Evolutionary conservation across 2,329 filamentous ascomycete genomes (phyloP).

Genomic region (Penicillium decumbens): DNA sequence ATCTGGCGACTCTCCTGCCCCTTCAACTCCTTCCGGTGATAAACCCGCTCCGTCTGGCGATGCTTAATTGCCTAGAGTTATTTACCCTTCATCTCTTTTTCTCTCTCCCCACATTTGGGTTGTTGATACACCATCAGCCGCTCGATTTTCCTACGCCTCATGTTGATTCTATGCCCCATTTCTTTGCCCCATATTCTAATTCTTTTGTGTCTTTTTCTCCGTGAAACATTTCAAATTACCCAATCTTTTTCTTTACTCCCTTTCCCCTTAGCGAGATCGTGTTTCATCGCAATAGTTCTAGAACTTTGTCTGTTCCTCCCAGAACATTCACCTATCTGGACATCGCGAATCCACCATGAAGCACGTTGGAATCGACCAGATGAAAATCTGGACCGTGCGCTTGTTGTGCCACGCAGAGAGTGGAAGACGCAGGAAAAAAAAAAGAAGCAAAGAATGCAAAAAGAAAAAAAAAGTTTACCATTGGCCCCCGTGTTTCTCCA

Average conservation of each 20-base stretch:
- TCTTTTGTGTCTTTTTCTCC: slow-evolving; percentile 13
- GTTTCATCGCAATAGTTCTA: not conserved
- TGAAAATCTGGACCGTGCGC: slow-evolving; percentile 2
- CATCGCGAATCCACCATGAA: not conserved
- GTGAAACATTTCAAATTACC: slow-evolving; percentile 22
- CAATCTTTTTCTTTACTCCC: slow-evolving; percentile 15
- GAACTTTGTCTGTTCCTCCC: not conserved
- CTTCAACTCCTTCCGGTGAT: slow-evolving; percentile 30
- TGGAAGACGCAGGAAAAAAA: slow-evolving; percentile 16
- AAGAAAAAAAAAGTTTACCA: slow-evolving; percentile 15
- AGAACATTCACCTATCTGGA: not conserved
- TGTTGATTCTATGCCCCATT: slow-evolving; percentile 9
- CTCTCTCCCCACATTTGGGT: slow-evolving; percentile 11
- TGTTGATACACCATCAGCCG: slow-evolving; percentile 12
- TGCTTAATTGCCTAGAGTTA: slow-evolving; percentile 23
- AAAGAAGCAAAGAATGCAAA: slow-evolving; percentile 10
- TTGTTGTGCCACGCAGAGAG: slow-evolving; percentile 6
- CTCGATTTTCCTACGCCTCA: slow-evolving; percentile 16
- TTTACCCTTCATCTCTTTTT: slow-evolving; percentile 9
- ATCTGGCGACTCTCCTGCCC: slow-evolving; percentile 30
- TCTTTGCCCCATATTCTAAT: not conserved
- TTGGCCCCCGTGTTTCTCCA: slow-evolving; percentile 4
- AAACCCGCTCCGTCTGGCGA: slow-evolving; percentile 36
- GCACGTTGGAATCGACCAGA: not conserved
- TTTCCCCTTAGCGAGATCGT: slow-evolving; percentile 19